These are phyloP conservation scores for Vicia villosa DNA, from an alignment of 306 rosid species.

Conservation along the genomic window DNA sequence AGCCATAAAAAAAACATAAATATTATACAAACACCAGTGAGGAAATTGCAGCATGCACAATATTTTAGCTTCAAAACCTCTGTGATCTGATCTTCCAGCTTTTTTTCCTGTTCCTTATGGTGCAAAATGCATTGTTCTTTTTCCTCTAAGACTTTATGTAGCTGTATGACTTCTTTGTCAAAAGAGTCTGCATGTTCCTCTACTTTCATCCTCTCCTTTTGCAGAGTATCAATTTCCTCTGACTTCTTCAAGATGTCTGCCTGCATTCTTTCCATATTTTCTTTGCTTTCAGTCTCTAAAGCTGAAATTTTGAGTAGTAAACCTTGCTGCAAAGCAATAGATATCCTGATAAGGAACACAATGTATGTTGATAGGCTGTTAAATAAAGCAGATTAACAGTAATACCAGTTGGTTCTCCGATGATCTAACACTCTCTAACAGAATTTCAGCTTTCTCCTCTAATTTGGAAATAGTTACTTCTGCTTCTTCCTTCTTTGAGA, in stretches of 20 bases:
- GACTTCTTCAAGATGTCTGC: constrained; percentile 63
- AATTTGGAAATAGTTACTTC: constrained; percentile 63
- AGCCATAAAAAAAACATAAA: constrained; percentile 29
- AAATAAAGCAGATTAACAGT: constrained; percentile 30
- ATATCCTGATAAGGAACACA: constrained; percentile 37
- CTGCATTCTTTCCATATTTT: constrained; percentile 57
- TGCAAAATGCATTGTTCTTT: constrained; percentile 66
- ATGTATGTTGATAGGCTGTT: constrained; percentile 20
- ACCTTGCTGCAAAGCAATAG: constrained; percentile 62
- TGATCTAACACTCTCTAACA: constrained; percentile 63
- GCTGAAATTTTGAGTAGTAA: constrained; percentile 67
- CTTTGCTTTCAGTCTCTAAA: constrained; percentile 67
- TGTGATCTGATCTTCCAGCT: constrained; percentile 63
- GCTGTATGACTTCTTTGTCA: constrained; percentile 60
- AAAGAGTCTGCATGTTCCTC: constrained; percentile 58
- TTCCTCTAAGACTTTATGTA: constrained; percentile 53
- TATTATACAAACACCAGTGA: constrained; percentile 12
- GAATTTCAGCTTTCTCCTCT: constrained; percentile 55
- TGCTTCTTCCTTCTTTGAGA: constrained; percentile 66
- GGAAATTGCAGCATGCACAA: constrained; percentile 22
- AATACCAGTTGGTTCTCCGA: constrained; percentile 75
- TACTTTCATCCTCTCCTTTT: constrained; percentile 54
- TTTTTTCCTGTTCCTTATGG: constrained; percentile 64
- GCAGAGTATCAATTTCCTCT: constrained; percentile 61
- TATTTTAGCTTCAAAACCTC: constrained; percentile 63